Base-by-base conservation (phyloP, 108 stramenopile species). In the Cyclotella sp. region DNA sequence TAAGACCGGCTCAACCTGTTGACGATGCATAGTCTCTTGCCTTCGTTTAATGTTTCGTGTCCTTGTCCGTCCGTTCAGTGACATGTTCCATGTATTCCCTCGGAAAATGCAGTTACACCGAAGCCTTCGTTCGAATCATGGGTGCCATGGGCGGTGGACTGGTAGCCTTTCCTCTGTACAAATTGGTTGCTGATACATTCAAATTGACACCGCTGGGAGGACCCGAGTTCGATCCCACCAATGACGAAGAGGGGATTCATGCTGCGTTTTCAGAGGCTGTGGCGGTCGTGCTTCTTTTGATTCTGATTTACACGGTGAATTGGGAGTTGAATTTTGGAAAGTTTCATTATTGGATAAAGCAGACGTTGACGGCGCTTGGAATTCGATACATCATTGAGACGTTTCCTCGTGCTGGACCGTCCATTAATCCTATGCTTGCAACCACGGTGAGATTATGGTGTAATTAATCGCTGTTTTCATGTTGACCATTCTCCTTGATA, bases 371-470 rank as follows among this genome's bases (percentile, higher is more conserved):
- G 12, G 93, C 93, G 16, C 34, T 92, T 18, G 90, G 87, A 46
- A 94, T 96, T 77, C 89, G 95, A 11, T 87, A 85, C 55, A 83
- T 96, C 15, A 96, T 96, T 78, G 84, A 94, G 73, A 64, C 87
- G 16, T 96, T 94, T 73, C 92, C 92, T 19, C 75, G 71, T 18
- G 89, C 91, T 9, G 95, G 95, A n/a, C 95, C 95, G 11, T 89
- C 93, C 43, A 94, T 96, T 68, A 96, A 96, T 72, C 95, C 95
- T 47, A 94, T 94, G 93, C 81, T 96, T 43, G 95, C 87, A 39
- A 94, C 95, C 21, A 78, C 86, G 13, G 61, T 62, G 16, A 9
- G 61, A 19, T 39, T 40, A 6, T 41, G 9, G 11, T 30, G 13
- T 15, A 13, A 39, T 3, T 8, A 62, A 0, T 62, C 14, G 0